phyloP scores from a whole-genome alignment of 352 stramenopile species.

The Hyaloperonospora brassicae region DNA sequence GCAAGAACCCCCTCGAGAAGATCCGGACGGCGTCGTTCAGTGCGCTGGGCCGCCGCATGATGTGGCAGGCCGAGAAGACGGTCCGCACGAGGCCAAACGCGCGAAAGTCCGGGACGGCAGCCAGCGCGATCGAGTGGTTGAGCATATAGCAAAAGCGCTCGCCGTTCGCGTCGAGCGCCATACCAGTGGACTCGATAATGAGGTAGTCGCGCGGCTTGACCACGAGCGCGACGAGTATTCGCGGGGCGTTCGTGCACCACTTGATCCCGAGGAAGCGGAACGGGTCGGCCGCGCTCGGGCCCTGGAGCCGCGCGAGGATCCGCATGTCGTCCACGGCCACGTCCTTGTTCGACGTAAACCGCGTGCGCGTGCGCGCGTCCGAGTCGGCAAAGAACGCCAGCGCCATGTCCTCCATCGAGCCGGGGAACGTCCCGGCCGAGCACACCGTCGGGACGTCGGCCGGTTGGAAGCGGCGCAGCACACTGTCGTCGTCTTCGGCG shows the following conservation, averaged over 20 bases:
- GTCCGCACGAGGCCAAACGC: constrained; percentile 22
- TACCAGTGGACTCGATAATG: constrained; percentile 39
- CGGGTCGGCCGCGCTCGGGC: constrained; percentile 30
- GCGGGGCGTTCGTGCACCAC: constrained; percentile 24
- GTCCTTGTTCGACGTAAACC: constrained; percentile 19
- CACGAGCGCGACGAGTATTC: constrained; percentile 10
- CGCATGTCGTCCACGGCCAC: constrained; percentile 18
- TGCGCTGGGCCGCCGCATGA: constrained; percentile 22
- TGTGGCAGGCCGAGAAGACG: constrained; percentile 30
- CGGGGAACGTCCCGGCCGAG: constrained; percentile 19
- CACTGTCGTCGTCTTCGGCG: constrained; percentile 21
- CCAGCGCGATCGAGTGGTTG: constrained; percentile 29
- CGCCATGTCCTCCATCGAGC: constrained; percentile 34
- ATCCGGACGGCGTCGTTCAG: constrained; percentile 27
- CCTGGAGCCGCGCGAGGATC: constrained; percentile 31
- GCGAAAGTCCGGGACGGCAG: constrained; percentile 24
- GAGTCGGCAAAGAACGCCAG: constrained; percentile 32
- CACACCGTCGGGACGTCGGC: constrained; percentile 23
- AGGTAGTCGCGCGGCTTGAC: constrained; percentile 46
- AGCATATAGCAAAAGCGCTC: constrained; percentile 26
- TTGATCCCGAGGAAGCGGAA: constrained; percentile 44
- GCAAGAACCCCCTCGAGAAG: constrained; percentile 30
- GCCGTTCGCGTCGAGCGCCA: constrained; percentile 27
- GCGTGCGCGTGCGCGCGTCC: constrained; percentile 21
- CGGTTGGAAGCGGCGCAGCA: constrained; percentile 23